phyloP scores from a whole-genome alignment of 225 moss, liverwort and hornwort genomes.

The Neckera pumila region DNA sequence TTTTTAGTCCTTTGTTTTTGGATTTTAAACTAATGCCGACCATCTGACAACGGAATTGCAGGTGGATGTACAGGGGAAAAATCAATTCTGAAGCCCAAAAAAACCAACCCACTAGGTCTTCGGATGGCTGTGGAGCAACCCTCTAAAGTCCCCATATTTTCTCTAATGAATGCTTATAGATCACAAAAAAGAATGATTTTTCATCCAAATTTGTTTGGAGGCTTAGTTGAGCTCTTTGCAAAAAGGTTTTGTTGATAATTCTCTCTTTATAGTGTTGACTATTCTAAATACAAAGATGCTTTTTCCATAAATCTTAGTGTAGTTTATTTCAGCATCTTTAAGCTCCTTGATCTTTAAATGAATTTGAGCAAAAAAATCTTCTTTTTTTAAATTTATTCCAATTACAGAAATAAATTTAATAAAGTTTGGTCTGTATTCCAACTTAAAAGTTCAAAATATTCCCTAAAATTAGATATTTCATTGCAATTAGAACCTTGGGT shows the following conservation, averaged over 20 bases:
- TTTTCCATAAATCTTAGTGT: not conserved
- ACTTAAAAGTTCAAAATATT: not conserved
- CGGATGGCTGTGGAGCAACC: too few species aligned
- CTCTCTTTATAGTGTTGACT: not conserved
- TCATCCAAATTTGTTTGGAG: not conserved
- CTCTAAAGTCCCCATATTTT: too few species aligned
- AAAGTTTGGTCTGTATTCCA: fast-evolving
- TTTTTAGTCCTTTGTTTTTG: too few species aligned
- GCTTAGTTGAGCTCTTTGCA: not conserved
- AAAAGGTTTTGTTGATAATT: fast-evolving
- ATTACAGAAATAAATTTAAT: fast-evolving
- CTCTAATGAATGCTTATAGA: too few species aligned
- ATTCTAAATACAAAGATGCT: not conserved
- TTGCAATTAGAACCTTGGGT: not conserved
- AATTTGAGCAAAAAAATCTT: fast-evolving
- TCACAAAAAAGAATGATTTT: fast-evolving
- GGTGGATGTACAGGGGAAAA: too few species aligned
- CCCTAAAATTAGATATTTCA: not conserved
- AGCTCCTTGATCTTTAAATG: not conserved
- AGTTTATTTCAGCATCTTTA: not conserved
- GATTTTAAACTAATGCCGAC: too few species aligned
- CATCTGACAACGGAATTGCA: too few species aligned
- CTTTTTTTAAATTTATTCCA: not conserved
- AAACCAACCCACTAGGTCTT: too few species aligned
- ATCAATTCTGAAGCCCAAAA: too few species aligned